phyloP scores from a whole-genome alignment of 768 basidiomycete species.

The Galerina sulciceps region DNA sequence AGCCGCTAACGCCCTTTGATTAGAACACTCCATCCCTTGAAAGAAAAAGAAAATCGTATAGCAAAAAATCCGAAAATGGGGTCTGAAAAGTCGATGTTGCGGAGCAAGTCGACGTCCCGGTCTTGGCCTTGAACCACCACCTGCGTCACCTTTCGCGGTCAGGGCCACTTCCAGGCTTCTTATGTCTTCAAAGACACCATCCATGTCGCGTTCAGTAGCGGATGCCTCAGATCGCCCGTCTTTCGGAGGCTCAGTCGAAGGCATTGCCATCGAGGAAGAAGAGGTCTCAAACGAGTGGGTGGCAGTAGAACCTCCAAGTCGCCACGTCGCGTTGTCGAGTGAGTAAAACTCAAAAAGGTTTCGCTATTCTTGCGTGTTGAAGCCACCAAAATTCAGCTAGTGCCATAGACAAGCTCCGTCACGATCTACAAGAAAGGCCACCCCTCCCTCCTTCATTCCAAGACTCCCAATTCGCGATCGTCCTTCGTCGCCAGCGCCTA shows the following conservation, averaged over 20 bases:
- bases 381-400: background rate
- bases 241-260: background rate
- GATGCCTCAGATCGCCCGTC: background rate
- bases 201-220: background rate
- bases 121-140: conserved; percentile 1
- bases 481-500: conserved; percentile 62
- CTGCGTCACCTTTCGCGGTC: background rate
- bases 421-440: background rate
- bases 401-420: background rate
- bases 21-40: too few relatives aligned
- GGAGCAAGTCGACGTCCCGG: background rate
- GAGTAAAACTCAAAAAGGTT: background rate
- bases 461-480: conserved; percentile 55
- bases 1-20: too few relatives aligned
- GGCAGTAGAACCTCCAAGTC: conserved; percentile 11
- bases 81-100: too few relatives aligned
- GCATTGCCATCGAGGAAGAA: background rate
- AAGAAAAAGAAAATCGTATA: too few relatives aligned
- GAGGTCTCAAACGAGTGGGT: conserved; percentile 3
- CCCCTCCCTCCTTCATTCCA: conserved; percentile 44
- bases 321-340: background rate
- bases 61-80: too few relatives aligned
- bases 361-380: background rate
- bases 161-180: background rate
- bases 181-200: background rate